Percentiles rank a stretch among this genome's conserved stretches.
Conservation (phyloP, 176 grass and related monocot genomes). For the Ananas comosus region DNA sequence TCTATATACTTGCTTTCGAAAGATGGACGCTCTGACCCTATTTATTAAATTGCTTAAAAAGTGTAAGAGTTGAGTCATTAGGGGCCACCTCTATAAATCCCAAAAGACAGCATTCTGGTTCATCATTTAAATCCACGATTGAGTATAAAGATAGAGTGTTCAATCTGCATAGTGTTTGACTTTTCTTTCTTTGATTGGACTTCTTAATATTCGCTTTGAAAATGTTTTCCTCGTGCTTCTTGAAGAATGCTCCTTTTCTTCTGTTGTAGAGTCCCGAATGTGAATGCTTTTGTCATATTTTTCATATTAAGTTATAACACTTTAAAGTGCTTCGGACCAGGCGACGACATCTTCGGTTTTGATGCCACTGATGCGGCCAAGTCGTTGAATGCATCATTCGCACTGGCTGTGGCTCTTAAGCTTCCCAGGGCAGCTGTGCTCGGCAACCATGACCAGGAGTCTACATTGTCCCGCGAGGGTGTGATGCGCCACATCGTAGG, state of each 20-base stretch:
- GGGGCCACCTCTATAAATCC: too few relatives aligned
- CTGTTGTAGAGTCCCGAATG: not conserved
- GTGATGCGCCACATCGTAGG: constrained; percentile 75
- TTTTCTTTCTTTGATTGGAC: too few relatives aligned
- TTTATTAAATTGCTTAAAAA: too few relatives aligned
- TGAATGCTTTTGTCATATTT: constrained; percentile 1
- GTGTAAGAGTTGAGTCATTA: too few relatives aligned
- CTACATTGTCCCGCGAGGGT: constrained; percentile 60
- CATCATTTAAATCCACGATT: too few relatives aligned
- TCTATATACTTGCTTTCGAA: too few relatives aligned
- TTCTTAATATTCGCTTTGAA: too few relatives aligned
- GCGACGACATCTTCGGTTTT: constrained; percentile 70
- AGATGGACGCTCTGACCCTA: too few relatives aligned
- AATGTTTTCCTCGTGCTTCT: not conserved
- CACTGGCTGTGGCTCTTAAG: constrained; percentile 50
- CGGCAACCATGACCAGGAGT: constrained; percentile 93
- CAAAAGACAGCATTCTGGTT: too few relatives aligned
- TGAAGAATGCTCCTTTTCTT: not conserved
- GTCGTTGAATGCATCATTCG: constrained; percentile 77
- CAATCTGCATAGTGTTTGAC: too few relatives aligned
- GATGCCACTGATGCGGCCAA: constrained; percentile 60
- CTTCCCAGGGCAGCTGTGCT: constrained; percentile 86
- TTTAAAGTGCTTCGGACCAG: constrained; percentile 26
- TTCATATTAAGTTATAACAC: not conserved
- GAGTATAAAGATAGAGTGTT: too few relatives aligned